phyloP scores from a whole-genome alignment of 305 asterid genomes.

The Fraxinus xanthoxyloides region DNA sequence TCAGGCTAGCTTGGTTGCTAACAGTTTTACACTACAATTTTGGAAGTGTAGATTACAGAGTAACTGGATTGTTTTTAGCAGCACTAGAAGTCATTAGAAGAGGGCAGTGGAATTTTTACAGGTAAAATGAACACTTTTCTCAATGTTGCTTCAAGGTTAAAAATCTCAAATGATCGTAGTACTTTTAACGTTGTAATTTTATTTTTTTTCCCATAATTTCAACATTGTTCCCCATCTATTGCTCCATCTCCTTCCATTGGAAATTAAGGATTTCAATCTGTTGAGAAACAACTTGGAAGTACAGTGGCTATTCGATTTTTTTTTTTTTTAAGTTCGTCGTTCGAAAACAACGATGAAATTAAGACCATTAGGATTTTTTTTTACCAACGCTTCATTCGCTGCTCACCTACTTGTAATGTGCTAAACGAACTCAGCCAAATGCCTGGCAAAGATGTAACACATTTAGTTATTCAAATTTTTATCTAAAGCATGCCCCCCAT shows the following conservation, averaged over 20 bases:
- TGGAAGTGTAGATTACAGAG: constrained; percentile 70
- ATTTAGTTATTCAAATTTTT: not conserved
- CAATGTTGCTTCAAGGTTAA: not conserved
- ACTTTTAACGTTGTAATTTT: not conserved
- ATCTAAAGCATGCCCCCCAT: not conserved
- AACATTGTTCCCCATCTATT: not conserved
- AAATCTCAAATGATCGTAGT: not conserved
- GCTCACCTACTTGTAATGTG: not conserved
- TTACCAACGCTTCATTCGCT: not conserved
- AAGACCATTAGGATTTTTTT: too few relatives aligned
- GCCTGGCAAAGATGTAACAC: not conserved
- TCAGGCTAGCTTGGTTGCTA: constrained; percentile 83
- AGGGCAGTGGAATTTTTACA: constrained; percentile 87
- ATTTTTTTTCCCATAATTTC: too few relatives aligned
- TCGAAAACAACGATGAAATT: too few relatives aligned
- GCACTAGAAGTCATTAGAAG: constrained; percentile 91
- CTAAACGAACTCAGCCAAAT: not conserved
- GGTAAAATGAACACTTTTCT: constrained; percentile 33
- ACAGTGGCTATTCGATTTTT: too few relatives aligned
- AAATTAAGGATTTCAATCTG: too few relatives aligned
- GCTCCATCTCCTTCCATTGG: not conserved
- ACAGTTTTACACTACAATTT: constrained; percentile 79
- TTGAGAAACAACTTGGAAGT: too few relatives aligned
- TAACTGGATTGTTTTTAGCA: constrained; percentile 81
- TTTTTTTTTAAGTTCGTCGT: not conserved